phyloP scores from a whole-genome alignment of 306 rosid genomes.

The Inga leiocalycina region DNA sequence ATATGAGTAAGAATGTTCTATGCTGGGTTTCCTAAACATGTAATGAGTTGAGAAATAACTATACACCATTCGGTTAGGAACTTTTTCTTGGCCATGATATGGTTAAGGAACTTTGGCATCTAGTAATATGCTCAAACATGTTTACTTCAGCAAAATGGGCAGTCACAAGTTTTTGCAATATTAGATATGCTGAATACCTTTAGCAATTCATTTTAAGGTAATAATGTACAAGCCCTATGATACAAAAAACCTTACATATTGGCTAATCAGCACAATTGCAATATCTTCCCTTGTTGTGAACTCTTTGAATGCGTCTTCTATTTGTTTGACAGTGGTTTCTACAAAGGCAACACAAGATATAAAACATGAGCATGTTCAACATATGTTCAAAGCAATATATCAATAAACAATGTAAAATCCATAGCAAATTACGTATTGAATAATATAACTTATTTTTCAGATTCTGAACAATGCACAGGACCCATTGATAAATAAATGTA shows the following conservation, averaged over 20 bases:
- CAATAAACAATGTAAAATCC: not conserved
- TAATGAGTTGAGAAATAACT: not conserved
- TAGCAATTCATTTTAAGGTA: not conserved
- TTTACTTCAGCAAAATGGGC: constrained; percentile 5
- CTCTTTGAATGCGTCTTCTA: constrained; percentile 84
- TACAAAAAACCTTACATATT: constrained; percentile 61
- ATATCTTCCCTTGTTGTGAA: constrained; percentile 72
- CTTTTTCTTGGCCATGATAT: not conserved
- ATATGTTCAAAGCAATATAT: not conserved
- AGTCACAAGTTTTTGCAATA: not conserved
- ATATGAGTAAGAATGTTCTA: not conserved
- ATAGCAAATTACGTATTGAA: not conserved
- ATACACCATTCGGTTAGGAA: not conserved
- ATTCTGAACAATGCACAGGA: not conserved
- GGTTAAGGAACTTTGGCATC: not conserved
- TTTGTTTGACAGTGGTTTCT: constrained; percentile 80
- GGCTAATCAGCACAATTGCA: constrained; percentile 75
- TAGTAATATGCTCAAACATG: not conserved
- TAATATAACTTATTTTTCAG: not conserved
- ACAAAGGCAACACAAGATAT: not conserved
- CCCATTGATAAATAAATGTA: too few relatives aligned
- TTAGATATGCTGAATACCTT: not conserved
- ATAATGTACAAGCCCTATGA: not conserved
- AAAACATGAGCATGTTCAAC: constrained; percentile 6
- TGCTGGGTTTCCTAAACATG: not conserved